Base-by-base conservation (phyloP, 257 asterid species). In the Solanum ossicruentum region DNA sequence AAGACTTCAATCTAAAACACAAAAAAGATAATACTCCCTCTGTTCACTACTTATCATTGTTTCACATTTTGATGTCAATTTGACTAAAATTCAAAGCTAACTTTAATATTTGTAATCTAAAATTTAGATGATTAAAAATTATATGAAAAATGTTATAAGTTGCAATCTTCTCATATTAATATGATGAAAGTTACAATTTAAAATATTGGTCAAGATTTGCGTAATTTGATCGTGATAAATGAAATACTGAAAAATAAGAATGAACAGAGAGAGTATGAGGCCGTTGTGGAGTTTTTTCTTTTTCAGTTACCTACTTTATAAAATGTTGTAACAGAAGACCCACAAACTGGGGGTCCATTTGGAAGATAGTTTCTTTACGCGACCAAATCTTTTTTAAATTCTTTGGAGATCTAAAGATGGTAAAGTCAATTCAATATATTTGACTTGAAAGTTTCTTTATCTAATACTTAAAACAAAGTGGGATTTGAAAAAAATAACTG, bases 201-300 rank as follows among this genome's bases (percentile, higher is more conserved):
- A 36, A 36, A 36, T 36, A 5, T 36, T 36, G 41, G 0, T 36
- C 41, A 36, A 36, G 41, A 5, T 36, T 36, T 5, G 6, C 4
- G 1, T 36, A 36, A 0, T 5, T 36, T 4, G 0, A 4, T 1
- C 6, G 0, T 36, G 6, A 36, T 36, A 36, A 36, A 0, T 36
- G 41, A 36, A 36, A 36, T 36, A 36, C 0, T 5, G 7, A 36
- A 3, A 36, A 36, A 4, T 36, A 36, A 36, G 0, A 36, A 5
- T 36, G 41, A 36, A 5, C 41, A 6, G 1, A 36, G 1, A 36
- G 6, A 36, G 41, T 36, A 36, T 36, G 0, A 4, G 0, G 41
- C 4, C 6, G 36, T 36, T 36, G 0, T 36, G 1, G 7, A 36
- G 41, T 36, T 36, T n/a, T 60, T 49, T 13, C 43, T 47, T 75